Evolutionary conservation across 805 yeast species (phyloP).

Genomic region (Millerozyma miso): DNA sequence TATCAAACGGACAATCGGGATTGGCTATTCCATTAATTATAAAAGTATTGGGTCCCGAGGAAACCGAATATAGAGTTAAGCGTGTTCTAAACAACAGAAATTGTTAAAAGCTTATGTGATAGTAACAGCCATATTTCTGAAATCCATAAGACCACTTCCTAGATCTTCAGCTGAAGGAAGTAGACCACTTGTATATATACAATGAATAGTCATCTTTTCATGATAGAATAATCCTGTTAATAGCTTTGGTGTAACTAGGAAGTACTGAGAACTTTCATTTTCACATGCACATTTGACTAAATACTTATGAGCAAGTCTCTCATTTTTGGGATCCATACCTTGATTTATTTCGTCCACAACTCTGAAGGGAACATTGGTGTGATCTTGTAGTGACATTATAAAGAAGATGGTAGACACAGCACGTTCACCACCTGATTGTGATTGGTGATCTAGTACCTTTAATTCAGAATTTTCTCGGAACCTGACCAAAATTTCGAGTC

Average conservation of each 20-base stretch:
- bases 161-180: constrained; percentile 16
- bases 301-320: constrained; percentile 76
- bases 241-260: constrained; percentile 88
- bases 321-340: constrained; percentile 96
- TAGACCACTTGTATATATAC: constrained; percentile 52
- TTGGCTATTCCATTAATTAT: constrained; percentile 57
- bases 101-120: background rate
- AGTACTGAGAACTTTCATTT: constrained; percentile 66
- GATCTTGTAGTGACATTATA: constrained; percentile 84
- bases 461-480: constrained; percentile 76
- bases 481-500: constrained; percentile 74
- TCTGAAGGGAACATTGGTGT: constrained; percentile 85
- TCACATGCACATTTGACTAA: constrained; percentile 81
- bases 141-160: constrained; percentile 28
- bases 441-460: constrained; percentile 71
- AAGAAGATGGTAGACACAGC: constrained; percentile 92
- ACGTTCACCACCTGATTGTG: constrained; percentile 97
- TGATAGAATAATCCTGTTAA: constrained; percentile 75
- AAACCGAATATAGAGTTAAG: constrained; percentile 23
- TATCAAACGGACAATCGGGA: constrained; percentile 71
- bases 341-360: constrained; percentile 98
- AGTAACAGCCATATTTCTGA: constrained; percentile 6
- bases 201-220: constrained; percentile 76
- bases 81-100: constrained; percentile 7
- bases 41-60: constrained; percentile 48